Conservation (phyloP, 495 filamentous ascomycete species). For the Aspergillus affinis region DNA sequence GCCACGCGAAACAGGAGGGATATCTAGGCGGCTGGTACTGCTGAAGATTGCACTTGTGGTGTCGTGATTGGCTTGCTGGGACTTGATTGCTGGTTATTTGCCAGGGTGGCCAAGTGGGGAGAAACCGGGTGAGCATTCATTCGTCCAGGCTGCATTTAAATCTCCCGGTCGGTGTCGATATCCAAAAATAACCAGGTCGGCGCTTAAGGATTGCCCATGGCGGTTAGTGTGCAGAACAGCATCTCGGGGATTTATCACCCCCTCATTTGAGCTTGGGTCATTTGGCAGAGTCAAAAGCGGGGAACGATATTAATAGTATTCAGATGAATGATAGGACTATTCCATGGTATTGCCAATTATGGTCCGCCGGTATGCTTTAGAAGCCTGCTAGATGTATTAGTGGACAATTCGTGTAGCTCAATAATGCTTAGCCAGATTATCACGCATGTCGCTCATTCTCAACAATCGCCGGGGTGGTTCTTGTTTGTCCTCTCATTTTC, state of each 20-base stretch:
- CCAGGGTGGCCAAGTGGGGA: background rate
- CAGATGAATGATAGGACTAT: background rate
- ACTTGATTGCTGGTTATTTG: conserved; percentile 1
- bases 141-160: conserved; percentile 11
- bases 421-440: too few relatives aligned
- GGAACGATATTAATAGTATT: background rate
- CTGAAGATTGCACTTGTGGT: conserved; percentile 4
- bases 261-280: background rate
- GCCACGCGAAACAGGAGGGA: conserved; percentile 14
- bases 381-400: too few relatives aligned
- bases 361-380: too few relatives aligned
- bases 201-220: conserved; percentile 26
- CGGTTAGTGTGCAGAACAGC: conserved; percentile 32
- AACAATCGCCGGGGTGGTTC: too few relatives aligned
- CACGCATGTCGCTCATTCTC: too few relatives aligned
- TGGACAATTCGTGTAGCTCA: too few relatives aligned
- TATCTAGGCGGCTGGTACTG: conserved; percentile 14
- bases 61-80: conserved; percentile 16
- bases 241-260: background rate
- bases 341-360: background rate
- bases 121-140: conserved; percentile 4
- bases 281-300: background rate
- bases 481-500: too few relatives aligned
- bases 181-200: conserved; percentile 20
- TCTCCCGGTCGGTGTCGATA: conserved; percentile 6